Percentiles rank a stretch among this genome's conserved stretches.
Conservation (phyloP, 495 filamentous ascomycete genomes). For the Aspergillus sclerotioniger region DNA sequence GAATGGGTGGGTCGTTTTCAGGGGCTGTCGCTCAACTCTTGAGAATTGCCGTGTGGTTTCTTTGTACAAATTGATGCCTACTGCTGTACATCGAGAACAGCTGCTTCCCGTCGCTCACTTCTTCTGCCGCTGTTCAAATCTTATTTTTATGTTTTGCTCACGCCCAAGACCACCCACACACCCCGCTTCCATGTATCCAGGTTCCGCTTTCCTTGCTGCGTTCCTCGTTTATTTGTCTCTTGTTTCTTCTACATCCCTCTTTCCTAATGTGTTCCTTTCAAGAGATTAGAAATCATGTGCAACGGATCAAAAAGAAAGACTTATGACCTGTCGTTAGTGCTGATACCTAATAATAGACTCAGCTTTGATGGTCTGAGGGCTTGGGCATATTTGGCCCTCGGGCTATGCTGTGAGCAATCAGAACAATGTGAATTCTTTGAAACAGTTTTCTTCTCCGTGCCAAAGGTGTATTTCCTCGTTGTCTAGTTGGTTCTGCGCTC, state of each 20-base stretch:
- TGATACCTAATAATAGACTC: conserved; percentile 33
- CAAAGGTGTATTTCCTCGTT: background rate
- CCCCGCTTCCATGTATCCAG: conserved; percentile 1
- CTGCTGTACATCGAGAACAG: conserved; percentile 3
- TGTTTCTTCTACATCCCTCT: conserved; percentile 14
- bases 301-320: conserved; percentile 25
- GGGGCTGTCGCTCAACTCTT: conserved; percentile 52
- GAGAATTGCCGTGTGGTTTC: conserved; percentile 8
- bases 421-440: conserved; percentile 2
- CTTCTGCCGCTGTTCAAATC: background rate
- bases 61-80: background rate
- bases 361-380: conserved; percentile 24
- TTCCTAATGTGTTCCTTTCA: conserved; percentile 11
- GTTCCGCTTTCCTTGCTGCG: conserved; percentile 4
- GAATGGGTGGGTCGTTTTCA: conserved; percentile 51
- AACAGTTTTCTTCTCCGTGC: conserved; percentile 4
- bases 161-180: background rate
- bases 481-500: background rate
- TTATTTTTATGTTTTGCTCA: background rate
- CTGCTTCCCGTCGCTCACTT: background rate
- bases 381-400: background rate
- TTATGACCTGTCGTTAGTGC: conserved; percentile 31
- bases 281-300: conserved; percentile 29
- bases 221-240: conserved; percentile 7
- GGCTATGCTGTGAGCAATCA: background rate